Evolutionary conservation across 202 grass and related monocot species (phyloP), one percentile per base, ranked within the genome.

Genomic region (Brachypodium distachyon): DNA sequence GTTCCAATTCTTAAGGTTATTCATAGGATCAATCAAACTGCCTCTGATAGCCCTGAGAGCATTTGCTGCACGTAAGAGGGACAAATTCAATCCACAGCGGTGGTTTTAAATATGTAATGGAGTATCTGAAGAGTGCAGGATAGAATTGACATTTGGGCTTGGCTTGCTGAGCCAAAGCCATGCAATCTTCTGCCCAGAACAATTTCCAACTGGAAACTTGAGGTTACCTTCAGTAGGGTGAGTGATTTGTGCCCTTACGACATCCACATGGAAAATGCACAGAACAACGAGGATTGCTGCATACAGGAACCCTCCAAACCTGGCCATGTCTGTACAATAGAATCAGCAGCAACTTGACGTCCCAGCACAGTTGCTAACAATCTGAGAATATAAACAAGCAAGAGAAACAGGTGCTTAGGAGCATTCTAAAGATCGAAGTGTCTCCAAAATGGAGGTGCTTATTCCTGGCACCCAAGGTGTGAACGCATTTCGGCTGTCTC

Each of bases 201-300:
- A 56, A 63, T 46, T 75, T 4, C 7, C 12, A 41, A 56, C 2
- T 54, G 14, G 40, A 13, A 67, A 17, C 56, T 21, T 29, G 48
- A 80, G 37, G 29, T 88, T 90, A 96, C 96, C 92, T 87, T 99
- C 96, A 68, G 32, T 49, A 81, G 96, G 92, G 50, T 99, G 87
- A 55, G 85, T 96, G 49, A 3, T 78, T 36, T 85, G 27, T 14
- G 85, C 96, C 77, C 44, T 80, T 40, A 56, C 25, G 38, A 89
- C 65, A 71, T 51, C 73, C 66, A 72, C 33, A 72, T 37, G 76
- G 48, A 61, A 72, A 53, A 76, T 17, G 85, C 61, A 93, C 59
- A 88, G 18, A 74, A 83, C 19, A 74, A 78, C 37, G 18, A 96
- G 70, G 80, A 86, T 34, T 36, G 32, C 21, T 9, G 77, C 70